A percentile compares a stretch with the other conserved stretches of the same genome.
These are phyloP conservation scores for Allomyces javanicus DNA, from an alignment of 192 early-diverging fungal species.

Conservation along the genomic window DNA sequence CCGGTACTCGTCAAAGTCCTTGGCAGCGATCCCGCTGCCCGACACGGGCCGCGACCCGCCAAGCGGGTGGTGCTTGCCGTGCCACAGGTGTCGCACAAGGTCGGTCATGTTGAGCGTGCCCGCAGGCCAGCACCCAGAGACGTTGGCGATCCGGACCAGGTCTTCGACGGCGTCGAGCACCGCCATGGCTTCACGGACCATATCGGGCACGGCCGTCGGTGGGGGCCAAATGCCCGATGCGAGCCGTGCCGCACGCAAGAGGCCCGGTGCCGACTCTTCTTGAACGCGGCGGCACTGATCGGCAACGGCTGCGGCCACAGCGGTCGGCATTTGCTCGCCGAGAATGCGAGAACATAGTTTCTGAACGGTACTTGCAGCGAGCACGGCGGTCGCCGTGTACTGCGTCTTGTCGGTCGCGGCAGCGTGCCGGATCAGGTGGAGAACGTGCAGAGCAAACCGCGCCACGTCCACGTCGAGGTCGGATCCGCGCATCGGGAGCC, in stretches of 20 bases:
- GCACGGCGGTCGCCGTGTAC: neutral
- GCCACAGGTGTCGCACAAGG: no score
- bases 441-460: neutral
- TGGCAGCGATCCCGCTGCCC: neutral
- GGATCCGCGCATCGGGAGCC: neutral
- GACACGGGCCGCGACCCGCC: neutral
- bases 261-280: neutral
- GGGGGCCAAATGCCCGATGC: conserved; percentile 3
- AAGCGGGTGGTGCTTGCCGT: no score
- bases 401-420: neutral
- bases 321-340: neutral
- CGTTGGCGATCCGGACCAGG: neutral
- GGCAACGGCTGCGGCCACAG: neutral
- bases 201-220: neutral
- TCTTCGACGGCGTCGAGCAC: neutral
- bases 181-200: neutral
- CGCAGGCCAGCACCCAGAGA: neutral
- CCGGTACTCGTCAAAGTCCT: neutral
- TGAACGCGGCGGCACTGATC: neutral
- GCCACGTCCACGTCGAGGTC: neutral
- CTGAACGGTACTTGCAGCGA: neutral
- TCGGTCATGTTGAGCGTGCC: neutral
- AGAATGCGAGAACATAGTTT: neutral
- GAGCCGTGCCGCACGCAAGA: neutral
- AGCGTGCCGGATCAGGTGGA: neutral